Conservation (phyloP, 352 stramenopile genomes). For the Globisporangium radiosum region DNA sequence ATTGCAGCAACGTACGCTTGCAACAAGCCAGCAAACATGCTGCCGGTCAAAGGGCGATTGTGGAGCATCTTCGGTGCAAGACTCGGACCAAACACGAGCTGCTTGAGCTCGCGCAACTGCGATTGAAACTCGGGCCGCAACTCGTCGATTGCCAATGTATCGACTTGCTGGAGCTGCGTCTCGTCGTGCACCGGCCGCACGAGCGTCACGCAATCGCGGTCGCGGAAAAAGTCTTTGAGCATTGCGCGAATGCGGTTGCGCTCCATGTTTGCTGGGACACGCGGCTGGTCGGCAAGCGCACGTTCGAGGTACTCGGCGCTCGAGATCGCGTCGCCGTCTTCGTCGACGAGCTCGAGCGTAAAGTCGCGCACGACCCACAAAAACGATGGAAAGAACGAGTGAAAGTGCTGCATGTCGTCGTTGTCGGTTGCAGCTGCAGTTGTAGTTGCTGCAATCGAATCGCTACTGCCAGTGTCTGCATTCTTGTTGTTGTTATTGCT, state of each 20-base stretch:
- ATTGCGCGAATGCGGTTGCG: conserved; percentile 74
- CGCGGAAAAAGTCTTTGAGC: conserved; percentile 83
- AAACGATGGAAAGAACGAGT: conserved; percentile 86
- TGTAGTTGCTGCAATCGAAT: neutral
- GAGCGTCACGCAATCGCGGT: conserved; percentile 75
- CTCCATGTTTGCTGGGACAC: conserved; percentile 63
- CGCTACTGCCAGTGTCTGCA: too few species aligned
- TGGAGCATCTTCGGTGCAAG: conserved; percentile 81
- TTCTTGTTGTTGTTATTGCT: neutral
- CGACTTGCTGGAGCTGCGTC: conserved; percentile 65
- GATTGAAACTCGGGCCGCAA: conserved; percentile 73
- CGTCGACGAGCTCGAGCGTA: conserved; percentile 78
- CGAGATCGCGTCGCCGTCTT: conserved; percentile 76
- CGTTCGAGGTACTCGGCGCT: conserved; percentile 79
- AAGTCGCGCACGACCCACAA: conserved; percentile 88
- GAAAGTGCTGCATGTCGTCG: conserved; percentile 67
- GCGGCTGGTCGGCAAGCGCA: conserved; percentile 62
- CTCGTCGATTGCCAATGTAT: conserved; percentile 53
- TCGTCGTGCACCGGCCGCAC: conserved; percentile 82
- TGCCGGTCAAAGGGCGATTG: conserved; percentile 70
- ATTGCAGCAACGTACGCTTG: conserved; percentile 80
- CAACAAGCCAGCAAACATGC: conserved; percentile 81
- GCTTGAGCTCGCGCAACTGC: conserved; percentile 57
- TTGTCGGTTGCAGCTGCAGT: conserved; percentile 15
- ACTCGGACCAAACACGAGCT: conserved; percentile 63